Evolutionary conservation across 2,329 filamentous ascomycete genomes (phyloP).

Genomic region (Fusarium miscanthi): DNA sequence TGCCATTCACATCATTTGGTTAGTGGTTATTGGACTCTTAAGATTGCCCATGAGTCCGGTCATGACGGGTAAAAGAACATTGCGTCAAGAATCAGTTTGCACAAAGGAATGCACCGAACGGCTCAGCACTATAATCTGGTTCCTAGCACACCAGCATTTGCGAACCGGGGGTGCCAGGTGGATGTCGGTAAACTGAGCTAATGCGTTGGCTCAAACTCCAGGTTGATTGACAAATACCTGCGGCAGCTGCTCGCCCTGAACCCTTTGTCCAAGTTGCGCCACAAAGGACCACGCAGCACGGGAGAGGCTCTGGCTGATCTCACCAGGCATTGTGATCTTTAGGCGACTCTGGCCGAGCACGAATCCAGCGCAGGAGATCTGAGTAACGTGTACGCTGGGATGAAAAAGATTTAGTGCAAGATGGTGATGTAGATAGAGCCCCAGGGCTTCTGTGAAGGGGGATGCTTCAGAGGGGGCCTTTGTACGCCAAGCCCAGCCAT

Average conservation of each 20-base stretch:
- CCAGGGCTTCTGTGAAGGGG: conserved; percentile 63
- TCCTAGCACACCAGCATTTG: not conserved
- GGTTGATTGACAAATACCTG: conserved; percentile 38
- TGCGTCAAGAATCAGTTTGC: not conserved
- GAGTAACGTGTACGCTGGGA: conserved; percentile 62
- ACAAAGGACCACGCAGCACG: conserved; percentile 54
- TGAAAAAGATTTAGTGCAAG: conserved; percentile 67
- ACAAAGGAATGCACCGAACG: not conserved
- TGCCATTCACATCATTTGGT: not conserved
- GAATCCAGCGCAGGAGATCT: conserved; percentile 67
- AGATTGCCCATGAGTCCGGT: not conserved
- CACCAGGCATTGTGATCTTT: conserved; percentile 56
- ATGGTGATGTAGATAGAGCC: conserved; percentile 62
- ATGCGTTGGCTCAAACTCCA: conserved; percentile 20
- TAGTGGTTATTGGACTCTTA: not conserved
- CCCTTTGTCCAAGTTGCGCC: conserved; percentile 50
- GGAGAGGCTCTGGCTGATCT: conserved; percentile 47
- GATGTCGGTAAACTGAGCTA: not conserved
- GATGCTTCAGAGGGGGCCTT: conserved; percentile 36
- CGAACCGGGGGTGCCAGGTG: not conserved
- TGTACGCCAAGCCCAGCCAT: conserved; percentile 64
- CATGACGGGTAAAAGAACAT: not conserved
- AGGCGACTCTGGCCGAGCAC: conserved; percentile 63
- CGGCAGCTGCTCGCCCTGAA: conserved; percentile 45
- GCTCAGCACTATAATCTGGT: not conserved